Evolutionary conservation across 1,284 basidiomycete species (phyloP), one percentile per base, ranked within the genome.

Genomic region (Mycena citricolor): DNA sequence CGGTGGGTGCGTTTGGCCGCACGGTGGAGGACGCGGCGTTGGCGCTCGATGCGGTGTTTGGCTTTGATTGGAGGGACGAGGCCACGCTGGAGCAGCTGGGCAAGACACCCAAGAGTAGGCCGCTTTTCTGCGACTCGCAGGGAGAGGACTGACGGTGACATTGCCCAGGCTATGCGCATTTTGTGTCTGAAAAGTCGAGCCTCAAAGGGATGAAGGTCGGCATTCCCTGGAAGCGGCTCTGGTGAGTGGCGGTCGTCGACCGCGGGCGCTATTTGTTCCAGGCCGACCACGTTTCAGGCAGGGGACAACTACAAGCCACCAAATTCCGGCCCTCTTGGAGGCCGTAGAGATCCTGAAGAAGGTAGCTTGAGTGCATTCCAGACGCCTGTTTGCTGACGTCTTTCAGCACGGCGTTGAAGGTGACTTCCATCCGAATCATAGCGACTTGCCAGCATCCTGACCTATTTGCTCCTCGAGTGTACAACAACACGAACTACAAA

Each of bases 1-100:
- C 70, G 1, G 64, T 73, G 8, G 75, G 76, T 0, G 72, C 74
- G 0, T 71, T 76, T 61, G 61, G 65, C 21, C 66, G 75, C 31
- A 68, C 65, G 6, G 69, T 77, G 23, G 58, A 67, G 10, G 75
- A 77, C 37, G 69, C 67, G 5, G 72, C 73, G 0, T 49, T 63
- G 5, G 56, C 76, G 11, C 65, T 77, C 12, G 55, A 61, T 12
- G 56, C 62, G 5, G 75, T 77, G 36, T 66, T 70, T 4, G 75
- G 76, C 2, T 62, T 57, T 17, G 76, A 77, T 45, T 60, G 61
- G 3, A 56, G 60, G 2, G 76, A 77, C 52, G 68, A 68, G 45
- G 68, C 61, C 36, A 74, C 75, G 5, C 60, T 67, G 23, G 55
- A 54, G 2, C 71, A 73, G 42, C 68, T 72, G 1, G 54, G 43